These are phyloP conservation scores for Tulasnella sp. DNA, from an alignment of 768 basidiomycete species.

Conservation along the genomic window DNA sequence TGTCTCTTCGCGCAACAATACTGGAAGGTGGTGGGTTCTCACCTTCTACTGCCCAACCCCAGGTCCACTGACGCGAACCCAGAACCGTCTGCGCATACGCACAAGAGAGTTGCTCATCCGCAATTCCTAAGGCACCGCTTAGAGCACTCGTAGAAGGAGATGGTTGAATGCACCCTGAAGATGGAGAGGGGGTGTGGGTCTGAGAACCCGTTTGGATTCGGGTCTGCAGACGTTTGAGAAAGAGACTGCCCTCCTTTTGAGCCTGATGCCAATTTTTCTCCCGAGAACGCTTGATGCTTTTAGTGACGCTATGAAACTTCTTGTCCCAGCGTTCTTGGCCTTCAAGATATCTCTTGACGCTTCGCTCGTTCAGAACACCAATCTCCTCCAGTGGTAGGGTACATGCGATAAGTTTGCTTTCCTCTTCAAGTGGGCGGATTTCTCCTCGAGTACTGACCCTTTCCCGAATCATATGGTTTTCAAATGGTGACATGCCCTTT, in stretches of 20 bases:
- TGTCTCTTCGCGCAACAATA: conserved; percentile 45
- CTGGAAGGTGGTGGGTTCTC: conserved; percentile 86
- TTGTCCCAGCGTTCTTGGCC: conserved; percentile 46
- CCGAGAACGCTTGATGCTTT: conserved; percentile 53
- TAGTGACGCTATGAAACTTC: conserved; percentile 47
- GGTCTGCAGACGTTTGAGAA: conserved; percentile 38
- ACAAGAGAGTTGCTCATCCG: conserved; percentile 16
- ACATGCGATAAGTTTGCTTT: conserved; percentile 51
- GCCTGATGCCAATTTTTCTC: conserved; percentile 50
- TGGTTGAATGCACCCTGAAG: neutral
- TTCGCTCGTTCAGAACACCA: conserved; percentile 61
- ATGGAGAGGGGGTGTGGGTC: conserved; percentile 20
- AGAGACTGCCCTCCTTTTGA: conserved; percentile 45
- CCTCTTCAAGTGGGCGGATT: conserved; percentile 70
- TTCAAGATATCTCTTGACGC: conserved; percentile 62
- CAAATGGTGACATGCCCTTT: conserved; percentile 21
- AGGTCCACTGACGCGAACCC: conserved; percentile 45
- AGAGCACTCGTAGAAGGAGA: conserved; percentile 16
- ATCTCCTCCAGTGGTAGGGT: conserved; percentile 50
- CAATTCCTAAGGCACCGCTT: conserved; percentile 21
- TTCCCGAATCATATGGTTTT: conserved; percentile 74
- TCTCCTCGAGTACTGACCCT: conserved; percentile 70
- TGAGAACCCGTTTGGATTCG: no score
- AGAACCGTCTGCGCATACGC: conserved; percentile 28
- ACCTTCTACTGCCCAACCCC: conserved; percentile 75